Conservation (phyloP, 257 asterid genomes). For the Vinca minor region DNA sequence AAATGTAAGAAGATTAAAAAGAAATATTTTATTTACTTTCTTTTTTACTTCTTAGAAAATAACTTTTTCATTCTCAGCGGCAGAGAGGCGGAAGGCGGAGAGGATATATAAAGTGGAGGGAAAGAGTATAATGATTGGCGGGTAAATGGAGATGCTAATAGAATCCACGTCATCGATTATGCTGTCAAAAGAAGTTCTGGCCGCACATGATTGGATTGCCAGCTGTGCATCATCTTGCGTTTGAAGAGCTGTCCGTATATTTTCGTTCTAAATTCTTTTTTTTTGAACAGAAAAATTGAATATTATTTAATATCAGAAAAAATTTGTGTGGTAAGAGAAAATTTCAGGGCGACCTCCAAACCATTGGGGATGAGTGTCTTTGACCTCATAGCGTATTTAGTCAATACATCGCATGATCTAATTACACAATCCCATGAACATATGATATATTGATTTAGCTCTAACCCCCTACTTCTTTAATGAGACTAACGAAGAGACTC, state of each 20-base stretch:
- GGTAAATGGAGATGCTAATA: neutral
- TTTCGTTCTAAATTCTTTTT: no score
- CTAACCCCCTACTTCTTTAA: no score
- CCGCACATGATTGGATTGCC: conserved; percentile 43
- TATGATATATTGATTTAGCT: no score
- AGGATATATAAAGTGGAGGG: conserved; percentile 10
- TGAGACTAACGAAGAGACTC: no score
- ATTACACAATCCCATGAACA: no score
- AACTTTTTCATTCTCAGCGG: neutral
- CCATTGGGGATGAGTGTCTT: no score
- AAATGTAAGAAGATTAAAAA: neutral
- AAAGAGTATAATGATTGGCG: conserved; percentile 19
- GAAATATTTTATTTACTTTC: neutral
- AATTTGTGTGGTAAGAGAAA: no score
- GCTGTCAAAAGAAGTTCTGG: conserved; percentile 32
- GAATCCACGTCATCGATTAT: conserved; percentile 42
- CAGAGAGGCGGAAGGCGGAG: neutral
- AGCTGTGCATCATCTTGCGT: conserved; percentile 31
- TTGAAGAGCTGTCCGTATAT: neutral
- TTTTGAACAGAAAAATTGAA: no score
- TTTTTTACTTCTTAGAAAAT: conserved; percentile 2
- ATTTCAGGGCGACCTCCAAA: no score
- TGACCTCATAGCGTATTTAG: no score
- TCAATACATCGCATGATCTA: no score
- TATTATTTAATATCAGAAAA: no score